Evolutionary conservation across 305 asterid genomes (phyloP).

Genomic region (Solanum hybrid): DNA sequence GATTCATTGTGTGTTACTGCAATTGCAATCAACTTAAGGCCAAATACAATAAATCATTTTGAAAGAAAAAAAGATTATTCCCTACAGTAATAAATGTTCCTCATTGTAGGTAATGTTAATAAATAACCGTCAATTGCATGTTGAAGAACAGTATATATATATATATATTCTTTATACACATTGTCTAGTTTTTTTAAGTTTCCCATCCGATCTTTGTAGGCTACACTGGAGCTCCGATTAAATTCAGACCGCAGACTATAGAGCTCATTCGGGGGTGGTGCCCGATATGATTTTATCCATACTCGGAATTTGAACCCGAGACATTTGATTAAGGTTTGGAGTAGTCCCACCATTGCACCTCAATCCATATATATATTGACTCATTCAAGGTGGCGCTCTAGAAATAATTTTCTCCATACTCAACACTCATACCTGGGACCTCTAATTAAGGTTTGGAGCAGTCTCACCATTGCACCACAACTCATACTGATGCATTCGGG

Average conservation of each 20-base stretch:
- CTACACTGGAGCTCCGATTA: fast-evolving
- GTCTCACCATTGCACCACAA: too few species aligned
- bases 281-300: too few species aligned
- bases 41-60: not conserved
- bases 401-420: not conserved
- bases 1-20: not conserved
- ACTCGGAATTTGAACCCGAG: not conserved
- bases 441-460: too few species aligned
- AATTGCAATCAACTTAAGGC: not conserved
- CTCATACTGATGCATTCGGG: too few species aligned
- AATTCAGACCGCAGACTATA: too few species aligned
- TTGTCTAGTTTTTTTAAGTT: not conserved
- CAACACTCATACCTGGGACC: too few species aligned
- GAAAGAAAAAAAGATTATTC: not conserved
- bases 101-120: not conserved
- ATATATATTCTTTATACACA: not conserved
- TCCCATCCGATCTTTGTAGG: not conserved
- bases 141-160: not conserved
- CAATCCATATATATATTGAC: not conserved
- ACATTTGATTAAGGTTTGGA: not conserved
- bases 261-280: too few species aligned
- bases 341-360: not conserved
- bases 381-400: not conserved
- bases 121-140: not conserved
- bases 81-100: not conserved